phyloP scores from a whole-genome alignment of 441 rosid species.

The Euphorbia corollata region DNA sequence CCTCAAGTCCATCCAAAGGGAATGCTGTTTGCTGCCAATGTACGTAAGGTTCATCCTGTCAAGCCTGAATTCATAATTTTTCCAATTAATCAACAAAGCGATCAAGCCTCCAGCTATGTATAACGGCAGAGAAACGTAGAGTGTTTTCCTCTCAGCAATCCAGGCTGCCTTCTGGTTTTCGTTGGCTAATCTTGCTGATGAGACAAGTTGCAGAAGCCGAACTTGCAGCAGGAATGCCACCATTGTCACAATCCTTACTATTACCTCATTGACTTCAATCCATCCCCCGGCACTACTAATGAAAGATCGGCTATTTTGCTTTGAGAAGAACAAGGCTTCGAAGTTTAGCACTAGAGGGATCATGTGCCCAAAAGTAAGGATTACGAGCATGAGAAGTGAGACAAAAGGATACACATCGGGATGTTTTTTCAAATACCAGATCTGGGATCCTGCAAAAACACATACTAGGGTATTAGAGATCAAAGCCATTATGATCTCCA shows the following conservation, averaged over 20 bases:
- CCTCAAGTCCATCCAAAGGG: conserved; percentile 49
- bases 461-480: conserved; percentile 63
- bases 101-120: conserved; percentile 52
- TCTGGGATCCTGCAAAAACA: conserved; percentile 56
- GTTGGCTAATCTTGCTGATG: conserved; percentile 41
- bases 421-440: conserved; percentile 55
- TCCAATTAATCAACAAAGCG: conserved; percentile 40
- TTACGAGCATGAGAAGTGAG: conserved; percentile 53
- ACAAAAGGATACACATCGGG: conserved; percentile 52
- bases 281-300: conserved; percentile 46
- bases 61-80: conserved; percentile 26
- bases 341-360: conserved; percentile 72
- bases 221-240: conserved; percentile 71
- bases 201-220: conserved; percentile 63
- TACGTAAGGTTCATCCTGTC: conserved; percentile 13
- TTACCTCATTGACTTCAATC: conserved; percentile 69
- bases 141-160: conserved; percentile 59
- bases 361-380: conserved; percentile 59
- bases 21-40: conserved; percentile 29
- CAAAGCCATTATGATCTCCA: conserved; percentile 64
- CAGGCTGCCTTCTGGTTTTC: conserved; percentile 38
- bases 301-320: conserved; percentile 29
- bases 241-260: conserved; percentile 64
- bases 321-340: conserved; percentile 51
- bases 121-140: conserved; percentile 46